These are phyloP conservation scores for Aspergillus aculeatus DNA, from an alignment of 2,329 filamentous ascomycete genomes.

Conservation along the genomic window DNA sequence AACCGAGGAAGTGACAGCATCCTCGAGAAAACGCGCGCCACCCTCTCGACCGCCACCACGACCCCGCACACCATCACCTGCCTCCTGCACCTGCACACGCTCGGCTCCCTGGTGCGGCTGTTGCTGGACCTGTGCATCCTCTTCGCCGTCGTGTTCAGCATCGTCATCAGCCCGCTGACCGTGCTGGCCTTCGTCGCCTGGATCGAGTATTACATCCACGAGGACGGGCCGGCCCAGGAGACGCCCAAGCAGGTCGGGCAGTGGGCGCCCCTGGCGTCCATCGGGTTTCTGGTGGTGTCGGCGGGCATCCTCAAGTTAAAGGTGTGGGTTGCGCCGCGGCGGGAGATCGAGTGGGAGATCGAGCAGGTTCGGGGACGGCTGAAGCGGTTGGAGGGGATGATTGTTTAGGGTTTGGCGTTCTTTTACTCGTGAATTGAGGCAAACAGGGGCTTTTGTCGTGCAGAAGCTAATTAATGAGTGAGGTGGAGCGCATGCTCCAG, in stretches of 20 bases:
- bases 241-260: constrained; percentile 32
- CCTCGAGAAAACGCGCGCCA: neutral
- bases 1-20: neutral
- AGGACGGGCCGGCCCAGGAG: constrained; percentile 31
- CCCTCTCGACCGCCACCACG: neutral
- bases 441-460: too few relatives aligned
- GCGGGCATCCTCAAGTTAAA: constrained; percentile 28
- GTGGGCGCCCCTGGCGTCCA: constrained; percentile 29
- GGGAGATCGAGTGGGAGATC: constrained; percentile 33
- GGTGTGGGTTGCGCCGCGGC: constrained; percentile 25
- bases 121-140: constrained; percentile 19
- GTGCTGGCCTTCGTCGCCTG: constrained; percentile 33
- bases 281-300: constrained; percentile 30
- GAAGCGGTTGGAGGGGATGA: neutral
- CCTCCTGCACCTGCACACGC: constrained; percentile 11
- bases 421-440: too few relatives aligned
- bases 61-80: neutral
- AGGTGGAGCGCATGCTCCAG: too few relatives aligned
- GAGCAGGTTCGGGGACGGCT: constrained; percentile 15
- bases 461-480: too few relatives aligned
- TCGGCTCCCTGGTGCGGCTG: constrained; percentile 15
- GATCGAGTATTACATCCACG: constrained; percentile 33
- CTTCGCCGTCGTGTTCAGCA: constrained; percentile 25
- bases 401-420: neutral
- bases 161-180: constrained; percentile 31